Conservation (phyloP, 2,329 filamentous ascomycete genomes). For the Aspergillus sp. region DNA sequence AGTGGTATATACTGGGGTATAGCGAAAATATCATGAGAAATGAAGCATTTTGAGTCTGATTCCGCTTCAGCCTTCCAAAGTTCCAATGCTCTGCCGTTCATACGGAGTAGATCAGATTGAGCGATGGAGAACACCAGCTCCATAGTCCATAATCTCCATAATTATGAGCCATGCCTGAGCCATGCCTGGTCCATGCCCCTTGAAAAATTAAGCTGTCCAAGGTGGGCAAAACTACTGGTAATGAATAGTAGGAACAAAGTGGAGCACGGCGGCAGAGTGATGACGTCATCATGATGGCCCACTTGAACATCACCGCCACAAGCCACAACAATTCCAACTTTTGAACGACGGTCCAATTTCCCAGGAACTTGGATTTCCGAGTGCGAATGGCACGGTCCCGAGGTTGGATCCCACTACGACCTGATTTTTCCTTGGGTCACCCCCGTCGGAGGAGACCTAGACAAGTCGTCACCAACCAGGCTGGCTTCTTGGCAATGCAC, state of each 20-base stretch:
- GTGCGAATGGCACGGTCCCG: too few species aligned
- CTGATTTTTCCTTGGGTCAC: neutral
- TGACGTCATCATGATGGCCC: neutral
- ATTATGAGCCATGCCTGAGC: neutral
- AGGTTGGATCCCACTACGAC: neutral
- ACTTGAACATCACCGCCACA: neutral
- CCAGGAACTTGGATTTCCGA: neutral
- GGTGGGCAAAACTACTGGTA: too few species aligned
- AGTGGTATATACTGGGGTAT: constrained; percentile 23
- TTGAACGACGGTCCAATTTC: neutral
- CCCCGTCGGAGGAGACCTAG: neutral
- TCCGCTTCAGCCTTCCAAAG: neutral
- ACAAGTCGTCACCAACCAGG: neutral
- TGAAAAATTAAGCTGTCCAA: too few species aligned
- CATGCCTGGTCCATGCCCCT: too few species aligned
- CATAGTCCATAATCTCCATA: neutral
- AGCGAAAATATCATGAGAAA: constrained; percentile 2
- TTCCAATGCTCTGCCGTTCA: neutral
- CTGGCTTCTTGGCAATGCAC: neutral
- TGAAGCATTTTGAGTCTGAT: neutral
- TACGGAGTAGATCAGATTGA: neutral
- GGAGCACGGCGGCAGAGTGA: neutral
- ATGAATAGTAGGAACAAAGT: neutral
- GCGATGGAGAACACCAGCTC: too few species aligned
- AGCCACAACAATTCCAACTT: neutral